A percentile compares a stretch with the other conserved stretches of the same genome.
These are phyloP conservation scores for Lachancea cidri DNA, from an alignment of 805 yeast species.

Conservation along the genomic window DNA sequence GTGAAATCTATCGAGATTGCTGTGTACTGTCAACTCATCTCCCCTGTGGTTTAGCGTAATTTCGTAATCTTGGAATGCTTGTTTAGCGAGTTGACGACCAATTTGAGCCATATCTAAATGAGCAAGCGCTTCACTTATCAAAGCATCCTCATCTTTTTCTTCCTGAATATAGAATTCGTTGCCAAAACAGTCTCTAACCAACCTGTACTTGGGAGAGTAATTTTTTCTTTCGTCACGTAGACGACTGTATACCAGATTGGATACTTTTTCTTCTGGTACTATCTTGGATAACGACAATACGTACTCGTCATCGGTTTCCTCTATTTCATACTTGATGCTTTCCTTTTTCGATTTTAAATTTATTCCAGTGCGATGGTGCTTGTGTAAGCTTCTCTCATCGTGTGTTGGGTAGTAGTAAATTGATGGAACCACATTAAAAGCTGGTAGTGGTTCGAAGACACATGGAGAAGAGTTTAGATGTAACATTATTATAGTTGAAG, in stretches of 20 bases:
- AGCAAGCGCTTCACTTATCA: conserved; percentile 16
- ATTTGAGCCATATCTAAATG: conserved; percentile 19
- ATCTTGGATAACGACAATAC: conserved; percentile 17
- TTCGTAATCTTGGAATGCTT: conserved; percentile 25
- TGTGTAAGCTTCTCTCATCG: conserved; percentile 10
- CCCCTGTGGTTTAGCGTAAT: conserved; percentile 27
- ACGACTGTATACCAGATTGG: conserved; percentile 13
- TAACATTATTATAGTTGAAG: conserved; percentile 15
- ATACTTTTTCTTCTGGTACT: conserved; percentile 18
- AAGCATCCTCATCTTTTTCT: conserved; percentile 16
- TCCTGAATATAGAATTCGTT: conserved; percentile 31
- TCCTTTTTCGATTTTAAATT: background rate
- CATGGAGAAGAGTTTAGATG: conserved; percentile 21
- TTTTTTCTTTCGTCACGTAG: conserved; percentile 16
- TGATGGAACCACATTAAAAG: conserved; percentile 8
- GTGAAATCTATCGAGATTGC: conserved; percentile 18
- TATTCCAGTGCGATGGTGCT: background rate
- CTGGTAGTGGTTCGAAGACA: conserved; percentile 22
- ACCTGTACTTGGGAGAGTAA: conserved; percentile 19
- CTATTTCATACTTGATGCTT: conserved; percentile 11
- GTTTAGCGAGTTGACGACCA: conserved; percentile 20
- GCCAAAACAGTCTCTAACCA: conserved; percentile 26
- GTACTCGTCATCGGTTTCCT: conserved; percentile 14
- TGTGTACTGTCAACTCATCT: conserved; percentile 17
- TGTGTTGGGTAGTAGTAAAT: conserved; percentile 11